Percentiles rank a stretch among this genome's conserved stretches.
Conservation (phyloP, 768 basidiomycete species). For the Panellus pusillus region DNA sequence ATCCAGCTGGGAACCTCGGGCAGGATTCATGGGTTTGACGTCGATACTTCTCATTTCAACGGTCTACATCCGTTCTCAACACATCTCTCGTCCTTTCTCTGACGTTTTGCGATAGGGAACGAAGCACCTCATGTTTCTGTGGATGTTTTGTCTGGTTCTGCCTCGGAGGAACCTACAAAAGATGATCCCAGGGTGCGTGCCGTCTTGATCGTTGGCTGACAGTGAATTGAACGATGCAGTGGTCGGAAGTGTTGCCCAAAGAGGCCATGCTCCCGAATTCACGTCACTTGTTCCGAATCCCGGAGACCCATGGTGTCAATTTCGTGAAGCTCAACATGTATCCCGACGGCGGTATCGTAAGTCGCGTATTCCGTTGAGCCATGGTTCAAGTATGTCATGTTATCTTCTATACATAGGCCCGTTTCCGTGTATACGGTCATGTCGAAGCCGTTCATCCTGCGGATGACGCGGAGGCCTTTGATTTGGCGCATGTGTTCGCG, state of each 20-base stretch:
- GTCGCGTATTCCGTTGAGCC: conserved; percentile 27
- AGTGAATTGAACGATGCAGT: conserved; percentile 44
- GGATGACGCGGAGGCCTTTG: conserved; percentile 53
- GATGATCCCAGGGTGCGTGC: conserved; percentile 55
- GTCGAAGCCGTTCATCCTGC: conserved; percentile 66
- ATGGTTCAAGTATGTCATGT: conserved; percentile 1
- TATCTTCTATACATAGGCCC: conserved; percentile 54
- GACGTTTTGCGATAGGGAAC: conserved; percentile 53
- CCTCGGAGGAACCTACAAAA: conserved; percentile 42
- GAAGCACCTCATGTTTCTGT: conserved; percentile 85
- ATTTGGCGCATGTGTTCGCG: conserved; percentile 88
- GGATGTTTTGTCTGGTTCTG: conserved; percentile 49
- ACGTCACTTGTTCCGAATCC: conserved; percentile 84
- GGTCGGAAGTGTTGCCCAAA: conserved; percentile 77
- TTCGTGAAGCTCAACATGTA: conserved; percentile 93
- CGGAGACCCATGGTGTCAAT: conserved; percentile 53
- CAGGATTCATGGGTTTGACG: conserved; percentile 77
- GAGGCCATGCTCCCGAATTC: conserved; percentile 78
- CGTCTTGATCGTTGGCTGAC: background rate
- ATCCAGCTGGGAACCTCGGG: conserved; percentile 83
- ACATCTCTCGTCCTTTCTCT: conserved; percentile 2
- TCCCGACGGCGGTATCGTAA: conserved; percentile 95
- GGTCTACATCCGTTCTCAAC: conserved; percentile 45
- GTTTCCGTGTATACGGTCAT: conserved; percentile 88
- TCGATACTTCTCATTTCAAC: conserved; percentile 94